Evolutionary conservation across 2,329 filamentous ascomycete species (phyloP).

Genomic region (Aureobasidium sp.): DNA sequence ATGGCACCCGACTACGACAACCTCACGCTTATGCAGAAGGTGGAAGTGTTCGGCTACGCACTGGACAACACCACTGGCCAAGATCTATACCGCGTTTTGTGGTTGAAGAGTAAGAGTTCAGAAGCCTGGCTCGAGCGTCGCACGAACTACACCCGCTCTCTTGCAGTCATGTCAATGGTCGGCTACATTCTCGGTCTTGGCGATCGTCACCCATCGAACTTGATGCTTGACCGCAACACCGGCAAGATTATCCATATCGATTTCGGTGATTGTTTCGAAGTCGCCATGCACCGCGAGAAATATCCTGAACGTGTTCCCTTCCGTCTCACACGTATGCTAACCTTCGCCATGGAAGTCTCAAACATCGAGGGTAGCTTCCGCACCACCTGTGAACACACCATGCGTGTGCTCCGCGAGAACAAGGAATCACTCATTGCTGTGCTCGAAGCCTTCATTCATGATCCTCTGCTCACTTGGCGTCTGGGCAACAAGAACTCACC

Average conservation of each 20-base stretch:
- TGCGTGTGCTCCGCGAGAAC: constrained; percentile 92
- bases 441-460: constrained; percentile 97
- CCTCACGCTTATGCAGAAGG: constrained; percentile 98
- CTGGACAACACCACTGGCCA: constrained; percentile 99
- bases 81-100: constrained; percentile 93
- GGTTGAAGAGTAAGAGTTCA: constrained; percentile 97
- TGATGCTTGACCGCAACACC: constrained; percentile 93
- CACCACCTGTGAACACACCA: constrained; percentile 96
- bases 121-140: constrained; percentile 95
- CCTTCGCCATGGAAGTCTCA: constrained; percentile 99
- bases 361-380: constrained; percentile 99
- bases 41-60: constrained; percentile 98
- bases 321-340: constrained; percentile 96
- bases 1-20: constrained; percentile 99
- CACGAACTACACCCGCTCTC: constrained; percentile 96
- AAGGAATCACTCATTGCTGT: constrained; percentile 99
- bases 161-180: constrained; percentile 99
- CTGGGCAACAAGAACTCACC: constrained; percentile 58
- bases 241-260: constrained; percentile 98
- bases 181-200: constrained; percentile 96
- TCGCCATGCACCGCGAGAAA: constrained; percentile 99
- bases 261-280: constrained; percentile 98
- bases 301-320: constrained; percentile 97
- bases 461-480: constrained; percentile 97
- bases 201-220: constrained; percentile 92